Base-by-base conservation (phyloP, 1,284 basidiomycete genomes). In the Cystobasidiaceae sp. region DNA sequence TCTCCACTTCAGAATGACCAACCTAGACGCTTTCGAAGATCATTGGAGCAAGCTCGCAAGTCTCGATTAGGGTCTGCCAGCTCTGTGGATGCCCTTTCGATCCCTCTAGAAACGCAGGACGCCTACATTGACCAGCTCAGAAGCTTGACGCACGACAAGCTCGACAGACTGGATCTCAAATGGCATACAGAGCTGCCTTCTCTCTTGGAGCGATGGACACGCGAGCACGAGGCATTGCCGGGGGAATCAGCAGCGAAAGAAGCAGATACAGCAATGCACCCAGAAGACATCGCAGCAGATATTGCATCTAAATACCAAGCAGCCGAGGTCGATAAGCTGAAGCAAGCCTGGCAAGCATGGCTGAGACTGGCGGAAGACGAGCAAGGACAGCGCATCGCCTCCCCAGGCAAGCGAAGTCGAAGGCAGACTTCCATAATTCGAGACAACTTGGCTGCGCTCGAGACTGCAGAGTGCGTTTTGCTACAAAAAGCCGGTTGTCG, bases 381-480 rank as follows among this genome's bases (percentile, higher is more conserved):
- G 23, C 25, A 43, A 19, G 37, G 32, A 56, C 28, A 30, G 25
- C 21, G 27, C 3, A 19, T 44, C 15, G 15, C 37, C 23, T 44
- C 54, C 32, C 25, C 37, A 13, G 7, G n/a, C 19, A 41, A 56
- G 9, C 15, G 25, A 9, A 19, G 39, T 37, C 32, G 32, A 21
- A n/a, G 39, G 27, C 25, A 43, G 19, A 41, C 15, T 15, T 56
- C 54, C 28, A 45, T 30, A 17, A 37, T 52, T 15, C 39, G 52
- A 34, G 39, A 56, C 21, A 39, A 45, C n/a, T 15, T 65, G 17
- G 33, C 28, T 48, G 15, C 45, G 11, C 19, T 56, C 28, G 62
- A 65, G 48, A 56, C 55, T n/a, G 19, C 27, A 39, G 62, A 65
- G 62, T 65, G 25, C n/a, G 62, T 45, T 15, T 28, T 21, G n/a